phyloP scores from a whole-genome alignment of 1,139 yeast species.

The Suhomyces atakaporum region DNA sequence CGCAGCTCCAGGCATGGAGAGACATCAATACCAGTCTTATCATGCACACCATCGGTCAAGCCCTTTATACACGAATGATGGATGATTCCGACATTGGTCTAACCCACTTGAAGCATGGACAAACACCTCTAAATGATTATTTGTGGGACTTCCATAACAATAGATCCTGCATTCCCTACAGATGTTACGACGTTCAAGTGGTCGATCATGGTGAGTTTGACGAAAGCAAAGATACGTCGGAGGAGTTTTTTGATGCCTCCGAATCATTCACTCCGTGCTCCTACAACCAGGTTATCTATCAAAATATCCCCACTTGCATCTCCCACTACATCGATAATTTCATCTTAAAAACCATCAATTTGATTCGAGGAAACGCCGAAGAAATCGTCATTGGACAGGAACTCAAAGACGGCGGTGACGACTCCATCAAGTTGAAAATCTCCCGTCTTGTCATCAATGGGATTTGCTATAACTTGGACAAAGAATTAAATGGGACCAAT shows the following conservation, averaged over 20 bases:
- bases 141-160: conserved; percentile 42
- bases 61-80: conserved; percentile 37
- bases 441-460: conserved; percentile 38
- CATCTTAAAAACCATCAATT: conserved; percentile 31
- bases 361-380: conserved; percentile 49
- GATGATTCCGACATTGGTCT: conserved; percentile 18
- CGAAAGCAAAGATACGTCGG: conserved; percentile 28
- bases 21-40: conserved; percentile 63
- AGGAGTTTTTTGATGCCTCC: conserved; percentile 30
- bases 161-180: conserved; percentile 28
- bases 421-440: conserved; percentile 26
- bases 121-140: conserved; percentile 26
- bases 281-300: conserved; percentile 18
- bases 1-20: conserved; percentile 43
- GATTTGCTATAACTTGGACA: conserved; percentile 36
- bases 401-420: conserved; percentile 28
- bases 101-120: conserved; percentile 26
- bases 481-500: conserved; percentile 47
- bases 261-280: conserved; percentile 21
- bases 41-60: conserved; percentile 53
- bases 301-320: conserved; percentile 26
- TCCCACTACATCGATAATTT: conserved; percentile 39
- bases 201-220: conserved; percentile 45
- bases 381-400: conserved; percentile 29
- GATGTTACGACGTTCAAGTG: conserved; percentile 36